These are phyloP conservation scores for Neofusicoccum ribis DNA, from an alignment of 2,329 filamentous ascomycete species.

Conservation along the genomic window DNA sequence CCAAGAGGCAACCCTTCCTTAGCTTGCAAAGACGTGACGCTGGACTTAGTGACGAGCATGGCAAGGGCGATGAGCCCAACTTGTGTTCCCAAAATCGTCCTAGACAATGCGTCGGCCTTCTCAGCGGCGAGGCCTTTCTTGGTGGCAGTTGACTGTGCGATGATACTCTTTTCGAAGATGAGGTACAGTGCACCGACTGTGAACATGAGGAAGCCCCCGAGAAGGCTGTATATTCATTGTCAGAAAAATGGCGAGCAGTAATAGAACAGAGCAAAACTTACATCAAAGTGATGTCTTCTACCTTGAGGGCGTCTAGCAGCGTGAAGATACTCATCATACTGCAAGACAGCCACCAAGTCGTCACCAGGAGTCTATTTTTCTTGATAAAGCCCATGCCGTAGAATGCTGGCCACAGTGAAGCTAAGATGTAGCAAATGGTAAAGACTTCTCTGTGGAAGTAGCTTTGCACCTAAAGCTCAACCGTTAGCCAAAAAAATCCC, in stretches of 20 bases:
- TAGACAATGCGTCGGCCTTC: slow-evolving; percentile 51
- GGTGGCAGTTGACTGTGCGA: slow-evolving; percentile 43
- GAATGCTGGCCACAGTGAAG: slow-evolving; percentile 72
- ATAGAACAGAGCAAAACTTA: slow-evolving; percentile 41
- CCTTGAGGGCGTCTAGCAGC: slow-evolving; percentile 80
- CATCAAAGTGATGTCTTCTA: slow-evolving; percentile 73
- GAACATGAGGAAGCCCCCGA: slow-evolving; percentile 78
- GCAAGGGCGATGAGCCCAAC: slow-evolving; percentile 77
- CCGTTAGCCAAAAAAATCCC: background rate
- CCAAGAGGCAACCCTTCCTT: slow-evolving; percentile 82
- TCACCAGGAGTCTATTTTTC: slow-evolving; percentile 62
- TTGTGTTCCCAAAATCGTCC: slow-evolving; percentile 64
- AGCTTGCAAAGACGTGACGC: slow-evolving; percentile 79
- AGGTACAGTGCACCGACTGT: slow-evolving; percentile 75
- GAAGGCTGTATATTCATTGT: slow-evolving; percentile 53
- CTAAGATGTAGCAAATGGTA: slow-evolving; percentile 75
- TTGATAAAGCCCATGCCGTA: slow-evolving; percentile 74
- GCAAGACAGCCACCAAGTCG: slow-evolving; percentile 76
- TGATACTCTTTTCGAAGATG: slow-evolving; percentile 68
- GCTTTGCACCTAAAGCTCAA: slow-evolving; percentile 69
- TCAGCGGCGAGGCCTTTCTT: slow-evolving; percentile 31
- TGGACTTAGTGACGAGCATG: slow-evolving; percentile 84
- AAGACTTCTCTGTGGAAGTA: slow-evolving; percentile 91
- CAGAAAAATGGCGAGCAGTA: background rate
- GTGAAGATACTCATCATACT: slow-evolving; percentile 88